Conservation (phyloP, 495 filamentous ascomycete genomes). For the Talaromyces ruber region DNA sequence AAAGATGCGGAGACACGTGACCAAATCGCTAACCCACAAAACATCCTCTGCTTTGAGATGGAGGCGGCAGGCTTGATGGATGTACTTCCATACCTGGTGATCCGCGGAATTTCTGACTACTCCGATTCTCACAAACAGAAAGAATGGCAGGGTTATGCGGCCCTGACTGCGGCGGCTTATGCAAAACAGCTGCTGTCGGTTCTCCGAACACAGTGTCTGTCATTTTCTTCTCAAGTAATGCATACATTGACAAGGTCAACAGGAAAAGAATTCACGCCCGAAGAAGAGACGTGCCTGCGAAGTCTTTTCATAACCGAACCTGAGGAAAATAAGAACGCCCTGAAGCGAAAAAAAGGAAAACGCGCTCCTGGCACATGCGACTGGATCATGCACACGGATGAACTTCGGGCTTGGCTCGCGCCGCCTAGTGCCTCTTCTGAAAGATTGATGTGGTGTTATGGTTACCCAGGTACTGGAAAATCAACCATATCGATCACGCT, state of each 20-base stretch:
- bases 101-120: conserved; percentile 21
- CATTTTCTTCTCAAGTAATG: neutral
- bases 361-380: conserved; percentile 17
- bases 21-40: conserved; percentile 10
- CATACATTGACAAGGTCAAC: neutral
- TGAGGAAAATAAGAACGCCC: conserved; percentile 9
- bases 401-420: conserved; percentile 12
- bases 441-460: conserved; percentile 14
- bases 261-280: neutral
- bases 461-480: conserved; percentile 21
- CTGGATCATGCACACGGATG: conserved; percentile 18
- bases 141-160: conserved; percentile 19
- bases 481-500: conserved; percentile 18
- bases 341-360: conserved; percentile 14
- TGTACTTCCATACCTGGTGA: conserved; percentile 14
- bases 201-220: neutral
- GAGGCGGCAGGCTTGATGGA: conserved; percentile 25
- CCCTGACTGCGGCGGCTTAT: conserved; percentile 18
- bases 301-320: conserved; percentile 14
- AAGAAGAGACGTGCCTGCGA: conserved; percentile 7
- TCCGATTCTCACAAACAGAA: conserved; percentile 19
- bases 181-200: conserved; percentile 11
- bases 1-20: conserved; percentile 22
- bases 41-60: conserved; percentile 15
- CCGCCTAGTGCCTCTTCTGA: neutral